Percentiles rank a stretch among this genome's conserved stretches.
Evolutionary conservation across 345 rosid species (phyloP).

Genomic region (Firmiana major): DNA sequence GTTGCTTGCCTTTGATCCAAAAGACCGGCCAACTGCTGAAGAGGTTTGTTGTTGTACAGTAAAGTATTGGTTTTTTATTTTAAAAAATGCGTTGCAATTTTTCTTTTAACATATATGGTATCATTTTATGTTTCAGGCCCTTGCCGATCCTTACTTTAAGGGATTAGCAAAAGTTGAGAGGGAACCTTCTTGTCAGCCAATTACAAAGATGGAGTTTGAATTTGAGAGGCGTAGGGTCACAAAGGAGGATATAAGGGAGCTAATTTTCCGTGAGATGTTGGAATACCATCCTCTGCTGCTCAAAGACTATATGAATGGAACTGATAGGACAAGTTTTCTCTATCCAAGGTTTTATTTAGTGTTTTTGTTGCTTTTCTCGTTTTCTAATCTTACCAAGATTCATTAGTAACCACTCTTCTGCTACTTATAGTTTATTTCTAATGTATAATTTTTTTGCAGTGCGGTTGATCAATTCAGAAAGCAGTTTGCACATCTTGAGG

Average conservation of each 20-base stretch:
- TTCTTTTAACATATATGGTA: background rate
- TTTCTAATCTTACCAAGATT: background rate
- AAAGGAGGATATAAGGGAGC: conserved; percentile 83
- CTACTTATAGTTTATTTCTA: conserved; percentile 11
- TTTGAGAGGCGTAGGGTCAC: conserved; percentile 92
- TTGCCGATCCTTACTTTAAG: conserved; percentile 87
- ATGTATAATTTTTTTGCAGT: conserved; percentile 36
- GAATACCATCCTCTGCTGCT: conserved; percentile 96
- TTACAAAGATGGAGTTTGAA: conserved; percentile 95
- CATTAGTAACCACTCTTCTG: conserved; percentile 4
- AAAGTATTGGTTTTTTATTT: no score
- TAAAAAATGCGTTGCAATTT: background rate
- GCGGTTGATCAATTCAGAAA: conserved; percentile 90
- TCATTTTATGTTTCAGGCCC: conserved; percentile 47
- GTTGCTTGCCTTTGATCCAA: conserved; percentile 91
- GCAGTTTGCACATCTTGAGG: conserved; percentile 93
- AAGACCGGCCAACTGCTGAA: conserved; percentile 87
- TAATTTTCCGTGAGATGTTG: conserved; percentile 77
- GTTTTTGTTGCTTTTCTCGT: background rate
- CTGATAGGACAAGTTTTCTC: conserved; percentile 84
- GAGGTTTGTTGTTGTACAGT: conserved; percentile 43
- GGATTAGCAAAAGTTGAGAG: conserved; percentile 87
- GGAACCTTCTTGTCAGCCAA: conserved; percentile 93
- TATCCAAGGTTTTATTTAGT: conserved; percentile 68
- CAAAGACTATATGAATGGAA: conserved; percentile 77